Evolutionary conservation across 306 rosid genomes (phyloP).

Genomic region (Pueraria montana): DNA sequence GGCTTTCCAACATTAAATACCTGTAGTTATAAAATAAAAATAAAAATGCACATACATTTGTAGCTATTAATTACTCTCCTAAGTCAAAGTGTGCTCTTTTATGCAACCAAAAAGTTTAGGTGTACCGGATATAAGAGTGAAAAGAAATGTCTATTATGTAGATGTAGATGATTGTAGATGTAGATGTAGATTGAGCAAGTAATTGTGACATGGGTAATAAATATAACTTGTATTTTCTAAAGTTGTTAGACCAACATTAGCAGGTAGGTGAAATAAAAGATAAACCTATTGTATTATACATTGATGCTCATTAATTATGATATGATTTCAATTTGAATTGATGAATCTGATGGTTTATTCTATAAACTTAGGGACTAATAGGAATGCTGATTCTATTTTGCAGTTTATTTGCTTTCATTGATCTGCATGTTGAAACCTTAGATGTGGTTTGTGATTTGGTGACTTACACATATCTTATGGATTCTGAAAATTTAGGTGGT

Average conservation of each 20-base stretch:
- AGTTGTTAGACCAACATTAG: conserved; percentile 10
- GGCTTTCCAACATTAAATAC: no score
- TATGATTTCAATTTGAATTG: conserved; percentile 4
- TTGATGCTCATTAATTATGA: conserved; percentile 3
- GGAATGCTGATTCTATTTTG: conserved; percentile 30
- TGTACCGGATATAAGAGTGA: conserved; percentile 11
- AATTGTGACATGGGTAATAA: background rate
- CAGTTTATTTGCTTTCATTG: conserved; percentile 23
- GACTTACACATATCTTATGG: conserved; percentile 1
- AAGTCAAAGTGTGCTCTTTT: no score
- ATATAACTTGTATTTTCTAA: no score
- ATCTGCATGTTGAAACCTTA: conserved; percentile 27
- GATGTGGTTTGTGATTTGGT: conserved; percentile 16
- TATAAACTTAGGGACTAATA: conserved; percentile 18
- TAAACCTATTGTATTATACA: conserved; percentile 9
- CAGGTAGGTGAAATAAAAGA: background rate
- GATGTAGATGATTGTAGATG: background rate
- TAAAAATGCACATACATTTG: background rate
- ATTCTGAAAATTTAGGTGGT: conserved; percentile 26
- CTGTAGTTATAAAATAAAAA: no score
- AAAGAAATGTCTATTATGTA: conserved; percentile 12
- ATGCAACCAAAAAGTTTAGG: conserved; percentile 7
- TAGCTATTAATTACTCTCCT: no score
- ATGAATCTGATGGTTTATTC: conserved; percentile 33
- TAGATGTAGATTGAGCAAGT: background rate